These are phyloP conservation scores for Pichia norvegensis DNA, from an alignment of 1,139 yeast genomes.

Conservation along the genomic window DNA sequence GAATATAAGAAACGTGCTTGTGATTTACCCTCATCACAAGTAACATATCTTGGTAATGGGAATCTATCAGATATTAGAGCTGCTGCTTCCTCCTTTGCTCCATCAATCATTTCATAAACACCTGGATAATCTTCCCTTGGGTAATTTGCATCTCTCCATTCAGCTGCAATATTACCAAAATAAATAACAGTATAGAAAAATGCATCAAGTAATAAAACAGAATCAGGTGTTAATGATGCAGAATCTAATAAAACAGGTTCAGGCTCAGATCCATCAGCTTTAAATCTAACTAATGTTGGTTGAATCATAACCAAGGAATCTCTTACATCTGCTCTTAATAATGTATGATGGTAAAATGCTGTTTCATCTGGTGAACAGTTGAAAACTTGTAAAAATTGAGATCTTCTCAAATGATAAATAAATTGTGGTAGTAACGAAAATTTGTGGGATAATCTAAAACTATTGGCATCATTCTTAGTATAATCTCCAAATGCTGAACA, in stretches of 20 bases:
- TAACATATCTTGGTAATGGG: constrained; percentile 94
- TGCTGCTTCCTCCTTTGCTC: constrained; percentile 89
- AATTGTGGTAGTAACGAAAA: constrained; percentile 91
- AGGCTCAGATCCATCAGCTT: constrained; percentile 72
- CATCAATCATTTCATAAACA: constrained; percentile 77
- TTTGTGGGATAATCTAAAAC: constrained; percentile 71
- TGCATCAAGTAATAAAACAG: constrained; percentile 81
- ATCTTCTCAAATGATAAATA: constrained; percentile 90
- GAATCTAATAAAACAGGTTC: constrained; percentile 93
- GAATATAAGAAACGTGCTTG: constrained; percentile 96
- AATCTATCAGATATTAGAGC: constrained; percentile 85
- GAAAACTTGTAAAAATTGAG: constrained; percentile 93
- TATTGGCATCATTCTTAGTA: constrained; percentile 62
- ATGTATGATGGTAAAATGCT: constrained; percentile 90
- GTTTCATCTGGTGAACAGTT: constrained; percentile 99
- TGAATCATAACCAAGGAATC: constrained; percentile 96
- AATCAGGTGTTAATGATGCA: constrained; percentile 83
- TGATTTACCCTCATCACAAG: constrained; percentile 95
- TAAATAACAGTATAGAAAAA: constrained; percentile 93
- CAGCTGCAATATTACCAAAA: constrained; percentile 92
- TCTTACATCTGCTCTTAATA: constrained; percentile 83
- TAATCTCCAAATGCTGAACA: constrained; percentile 88
- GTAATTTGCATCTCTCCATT: constrained; percentile 94
- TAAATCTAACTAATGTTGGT: constrained; percentile 85
- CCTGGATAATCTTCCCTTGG: constrained; percentile 88